These are phyloP conservation scores for Clonostachys solani DNA, from an alignment of 2,329 filamentous ascomycete species.

Conservation along the genomic window DNA sequence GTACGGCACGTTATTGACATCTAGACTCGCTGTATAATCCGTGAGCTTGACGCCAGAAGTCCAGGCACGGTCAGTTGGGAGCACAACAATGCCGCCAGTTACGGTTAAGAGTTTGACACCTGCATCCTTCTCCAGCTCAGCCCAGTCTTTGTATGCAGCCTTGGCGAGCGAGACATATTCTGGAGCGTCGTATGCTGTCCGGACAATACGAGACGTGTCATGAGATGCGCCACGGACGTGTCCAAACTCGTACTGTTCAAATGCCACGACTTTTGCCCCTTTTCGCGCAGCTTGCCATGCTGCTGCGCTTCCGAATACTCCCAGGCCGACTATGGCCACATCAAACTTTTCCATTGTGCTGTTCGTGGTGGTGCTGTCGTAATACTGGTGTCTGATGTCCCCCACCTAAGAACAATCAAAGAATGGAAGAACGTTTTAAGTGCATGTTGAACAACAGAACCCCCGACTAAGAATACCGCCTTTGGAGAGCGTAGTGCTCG, in stretches of 20 bases:
- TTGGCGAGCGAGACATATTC: constrained; percentile 13
- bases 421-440: too few relatives aligned
- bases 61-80: constrained; percentile 3
- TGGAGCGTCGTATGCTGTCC: constrained; percentile 12
- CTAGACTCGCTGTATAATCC: too few relatives aligned
- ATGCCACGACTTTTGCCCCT: constrained; percentile 12
- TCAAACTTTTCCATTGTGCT: constrained; percentile 1
- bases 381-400: too few relatives aligned
- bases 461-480: too few relatives aligned
- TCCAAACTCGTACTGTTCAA: constrained; percentile 16
- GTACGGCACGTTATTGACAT: too few relatives aligned
- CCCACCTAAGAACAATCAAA: too few relatives aligned
- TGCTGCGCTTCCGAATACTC: constrained; percentile 9
- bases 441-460: too few relatives aligned
- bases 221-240: constrained; percentile 14
- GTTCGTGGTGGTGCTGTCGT: too few relatives aligned
- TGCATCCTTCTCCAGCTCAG: constrained; percentile 7
- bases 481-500: too few relatives aligned
- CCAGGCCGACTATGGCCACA: constrained; percentile 6
- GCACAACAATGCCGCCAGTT: constrained; percentile 14
- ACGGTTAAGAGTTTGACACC: constrained; percentile 11
- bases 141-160: constrained; percentile 14
- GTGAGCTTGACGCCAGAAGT: too few relatives aligned
- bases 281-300: constrained; percentile 10
- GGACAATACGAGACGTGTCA: constrained; percentile 15